phyloP scores from a whole-genome alignment of 208 protist species.

The Paratrypanosoma confusum region DNA sequence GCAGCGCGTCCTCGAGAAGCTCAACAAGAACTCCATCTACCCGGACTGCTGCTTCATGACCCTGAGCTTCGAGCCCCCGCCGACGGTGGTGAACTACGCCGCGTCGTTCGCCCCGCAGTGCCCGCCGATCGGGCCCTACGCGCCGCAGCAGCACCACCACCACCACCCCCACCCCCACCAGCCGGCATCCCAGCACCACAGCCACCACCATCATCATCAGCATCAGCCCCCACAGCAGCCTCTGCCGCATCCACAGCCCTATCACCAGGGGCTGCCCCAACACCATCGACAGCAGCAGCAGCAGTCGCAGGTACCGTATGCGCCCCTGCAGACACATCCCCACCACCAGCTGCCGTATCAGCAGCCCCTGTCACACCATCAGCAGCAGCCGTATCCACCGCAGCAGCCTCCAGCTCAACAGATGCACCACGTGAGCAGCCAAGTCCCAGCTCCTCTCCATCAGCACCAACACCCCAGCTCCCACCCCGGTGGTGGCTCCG shows the following conservation, averaged over 20 bases:
- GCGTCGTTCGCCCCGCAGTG: neutral
- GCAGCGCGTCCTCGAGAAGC: conserved; percentile 39
- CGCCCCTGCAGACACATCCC: conserved; percentile 4
- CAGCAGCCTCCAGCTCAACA: neutral
- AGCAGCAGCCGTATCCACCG: conserved; percentile 4
- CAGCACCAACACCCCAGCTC: too few species aligned
- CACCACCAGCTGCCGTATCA: neutral
- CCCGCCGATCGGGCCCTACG: neutral
- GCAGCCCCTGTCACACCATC: conserved; percentile 12
- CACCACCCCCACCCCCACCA: neutral
- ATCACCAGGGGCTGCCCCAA: conserved; percentile 6
- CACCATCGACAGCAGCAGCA: neutral
- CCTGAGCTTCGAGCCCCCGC: conserved; percentile 22
- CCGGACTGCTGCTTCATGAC: conserved; percentile 73
- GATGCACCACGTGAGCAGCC: conserved; percentile 1
- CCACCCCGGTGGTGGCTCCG: too few species aligned
- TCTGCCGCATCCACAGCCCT: conserved; percentile 7
- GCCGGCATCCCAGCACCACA: neutral
- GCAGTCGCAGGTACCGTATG: neutral
- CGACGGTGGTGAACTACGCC: conserved; percentile 1
- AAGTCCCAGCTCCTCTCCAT: too few species aligned
- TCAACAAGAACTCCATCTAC: conserved; percentile 78
- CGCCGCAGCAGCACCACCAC: neutral
- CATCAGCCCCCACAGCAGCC: conserved; percentile 2
- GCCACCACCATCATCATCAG: neutral